Percentiles rank a stretch among this genome's conserved stretches.
Evolutionary conservation across 2,329 filamentous ascomycete genomes (phyloP).

Genomic region (Fusarium paranaense): DNA sequence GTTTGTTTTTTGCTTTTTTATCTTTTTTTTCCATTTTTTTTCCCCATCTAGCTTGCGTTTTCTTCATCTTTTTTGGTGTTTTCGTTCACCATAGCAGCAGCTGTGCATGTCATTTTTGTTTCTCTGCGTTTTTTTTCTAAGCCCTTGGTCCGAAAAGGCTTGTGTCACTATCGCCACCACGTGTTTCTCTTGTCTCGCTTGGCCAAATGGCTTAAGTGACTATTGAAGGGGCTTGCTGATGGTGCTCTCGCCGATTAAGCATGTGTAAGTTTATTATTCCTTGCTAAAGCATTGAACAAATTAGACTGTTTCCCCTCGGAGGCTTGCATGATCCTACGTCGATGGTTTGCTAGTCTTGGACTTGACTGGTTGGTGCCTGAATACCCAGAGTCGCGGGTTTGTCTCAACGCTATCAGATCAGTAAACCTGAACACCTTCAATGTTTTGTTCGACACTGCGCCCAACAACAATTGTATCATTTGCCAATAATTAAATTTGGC

Average conservation of each 20-base stretch:
- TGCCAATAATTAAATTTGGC: neutral
- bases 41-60: neutral
- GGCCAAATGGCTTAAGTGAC: neutral
- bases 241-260: neutral
- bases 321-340: neutral
- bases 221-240: neutral
- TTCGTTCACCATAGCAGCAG: neutral
- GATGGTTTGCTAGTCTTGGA: neutral
- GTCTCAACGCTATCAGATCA: neutral
- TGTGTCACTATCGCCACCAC: neutral
- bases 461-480: neutral
- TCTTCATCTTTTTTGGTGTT: neutral
- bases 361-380: neutral
- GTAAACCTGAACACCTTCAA: neutral
- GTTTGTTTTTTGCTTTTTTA: neutral
- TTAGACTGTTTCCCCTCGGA: neutral
- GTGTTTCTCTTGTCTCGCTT: neutral
- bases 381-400: neutral
- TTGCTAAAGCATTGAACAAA: neutral
- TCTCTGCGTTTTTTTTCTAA: too few relatives aligned
- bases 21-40: neutral
- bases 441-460: neutral
- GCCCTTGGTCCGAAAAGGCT: neutral
- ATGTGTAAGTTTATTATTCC: neutral
- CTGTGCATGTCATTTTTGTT: neutral